Base-by-base conservation (phyloP, 208 protist species). In the Leishmania tarentolae region DNA sequence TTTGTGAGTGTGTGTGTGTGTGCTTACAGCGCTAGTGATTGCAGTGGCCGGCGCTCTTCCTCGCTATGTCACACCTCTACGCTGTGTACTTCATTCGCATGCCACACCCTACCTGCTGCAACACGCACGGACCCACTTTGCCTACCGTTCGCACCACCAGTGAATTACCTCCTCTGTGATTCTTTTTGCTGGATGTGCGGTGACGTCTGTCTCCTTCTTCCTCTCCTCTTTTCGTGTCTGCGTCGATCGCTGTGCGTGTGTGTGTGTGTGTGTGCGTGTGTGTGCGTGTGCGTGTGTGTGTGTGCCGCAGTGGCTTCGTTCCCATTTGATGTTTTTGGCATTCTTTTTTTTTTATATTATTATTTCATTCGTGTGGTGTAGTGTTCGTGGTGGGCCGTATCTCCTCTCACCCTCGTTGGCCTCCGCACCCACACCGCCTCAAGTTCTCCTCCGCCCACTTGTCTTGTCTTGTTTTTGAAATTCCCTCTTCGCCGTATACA, bases 251-350 rank as follows among this genome's bases (percentile, higher is more conserved):
- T 69, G 11, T 28, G 78, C 19, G 63, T 37, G 28, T 75, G 72
- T 74, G 24, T 76, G 19, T 84, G 47, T 75, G 40, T 66, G 35
- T 69, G 11, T 28, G 78, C 19, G 63, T 37, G 28, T 75, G 72
- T 74, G 24, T 76, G 19, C 80, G 47, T 75, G 40, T 66, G 15
- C 70, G 40, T 81, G 47, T 47, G 35, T 46, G 40, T 24, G 28
- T 75, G 59, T 24, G 46, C 53, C 44, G 28, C 50, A 13, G 17
- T 73, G 37, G 3, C 11, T 78, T 15, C 17, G 40, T 73, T 11
- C 2, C 31, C 44, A n/a, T 35, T 73, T 6, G 50, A 17, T 3
- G 15, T 28, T 8, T 31, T 21, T 42, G 2, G 40, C 37, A 1
- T 42, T 17, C 28, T 63, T 19, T 17, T 63, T 63, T 46, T 21